phyloP scores from a whole-genome alignment of 306 rosid genomes.

The Cucurbita ficifolia region DNA sequence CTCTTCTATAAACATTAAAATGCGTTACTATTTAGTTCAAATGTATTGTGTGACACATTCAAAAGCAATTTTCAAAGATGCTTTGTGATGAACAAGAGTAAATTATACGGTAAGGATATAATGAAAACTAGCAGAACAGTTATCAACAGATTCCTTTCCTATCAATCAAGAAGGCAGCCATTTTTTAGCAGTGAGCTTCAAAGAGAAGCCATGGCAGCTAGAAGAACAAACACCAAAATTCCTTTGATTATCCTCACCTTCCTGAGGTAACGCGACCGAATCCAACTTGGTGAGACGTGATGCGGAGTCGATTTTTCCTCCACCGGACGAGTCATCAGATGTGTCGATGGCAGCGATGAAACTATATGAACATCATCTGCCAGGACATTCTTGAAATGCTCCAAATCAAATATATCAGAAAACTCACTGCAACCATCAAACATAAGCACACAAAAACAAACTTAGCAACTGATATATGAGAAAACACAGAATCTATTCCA shows the following conservation, averaged over 20 bases:
- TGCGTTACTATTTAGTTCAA: neutral
- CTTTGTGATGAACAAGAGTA: neutral
- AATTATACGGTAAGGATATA: neutral
- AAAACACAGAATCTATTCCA: neutral
- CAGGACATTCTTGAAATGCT: slow-evolving; percentile 74
- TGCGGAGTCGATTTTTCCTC: slow-evolving; percentile 70
- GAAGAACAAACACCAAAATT: neutral
- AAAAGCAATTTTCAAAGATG: neutral
- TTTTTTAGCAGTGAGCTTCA: neutral
- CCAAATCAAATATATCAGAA: slow-evolving; percentile 85
- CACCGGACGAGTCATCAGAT: slow-evolving; percentile 60
- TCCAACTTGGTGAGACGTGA: slow-evolving; percentile 71
- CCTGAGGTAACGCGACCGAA: slow-evolving; percentile 61
- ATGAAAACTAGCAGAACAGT: neutral
- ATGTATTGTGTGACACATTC: neutral
- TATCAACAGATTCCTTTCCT: slow-evolving; percentile 2
- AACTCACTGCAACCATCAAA: slow-evolving; percentile 61
- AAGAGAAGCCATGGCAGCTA: neutral
- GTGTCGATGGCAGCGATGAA: slow-evolving; percentile 83
- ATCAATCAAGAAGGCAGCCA: neutral
- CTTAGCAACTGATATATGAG: neutral
- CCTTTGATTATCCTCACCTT: slow-evolving; percentile 32
- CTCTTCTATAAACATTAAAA: neutral
- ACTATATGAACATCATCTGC: slow-evolving; percentile 66
- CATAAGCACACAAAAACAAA: slow-evolving; percentile 1